Percentiles rank a stretch among this genome's conserved stretches.
Evolutionary conservation across 805 yeast genomes (phyloP).

Genomic region (Myxozyma udenii): DNA sequence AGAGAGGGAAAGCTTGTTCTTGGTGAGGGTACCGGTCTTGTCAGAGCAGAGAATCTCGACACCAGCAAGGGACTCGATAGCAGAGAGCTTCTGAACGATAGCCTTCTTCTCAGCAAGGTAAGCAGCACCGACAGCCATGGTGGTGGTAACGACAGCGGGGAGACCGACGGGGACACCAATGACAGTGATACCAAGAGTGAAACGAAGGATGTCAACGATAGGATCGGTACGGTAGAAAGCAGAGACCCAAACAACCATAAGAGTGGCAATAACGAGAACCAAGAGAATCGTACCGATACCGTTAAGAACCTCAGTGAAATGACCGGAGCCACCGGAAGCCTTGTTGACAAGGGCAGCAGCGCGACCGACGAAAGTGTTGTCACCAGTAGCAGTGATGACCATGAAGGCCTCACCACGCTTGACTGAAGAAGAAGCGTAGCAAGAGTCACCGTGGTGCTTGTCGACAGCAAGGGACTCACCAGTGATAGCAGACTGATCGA

Average conservation of each 20-base stretch:
- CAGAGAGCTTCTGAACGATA: constrained; percentile 93
- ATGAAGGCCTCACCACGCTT: constrained; percentile 95
- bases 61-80: constrained; percentile 96
- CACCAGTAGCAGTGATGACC: constrained; percentile 95
- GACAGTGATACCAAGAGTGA: constrained; percentile 92
- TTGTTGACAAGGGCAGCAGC: constrained; percentile 95
- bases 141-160: constrained; percentile 97
- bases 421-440: constrained; percentile 90
- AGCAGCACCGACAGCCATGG: constrained; percentile 99
- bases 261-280: constrained; percentile 82
- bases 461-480: constrained; percentile 97
- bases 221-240: constrained; percentile 88
- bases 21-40: constrained; percentile 97
- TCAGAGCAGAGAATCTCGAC: constrained; percentile 97
- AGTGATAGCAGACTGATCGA: constrained; percentile 95
- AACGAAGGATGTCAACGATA: constrained; percentile 85
- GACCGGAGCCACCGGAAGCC: constrained; percentile 91
- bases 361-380: constrained; percentile 92
- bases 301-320: constrained; percentile 94
- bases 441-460: constrained; percentile 81
- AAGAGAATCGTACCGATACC: constrained; percentile 93
- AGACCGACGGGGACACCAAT: constrained; percentile 98
- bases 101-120: constrained; percentile 96
- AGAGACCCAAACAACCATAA: constrained; percentile 87
- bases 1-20: constrained; percentile 91